Evolutionary conservation across 805 yeast species (phyloP), one percentile per base, ranked within the genome.

Genomic region (Barnettozyma botsteinii): DNA sequence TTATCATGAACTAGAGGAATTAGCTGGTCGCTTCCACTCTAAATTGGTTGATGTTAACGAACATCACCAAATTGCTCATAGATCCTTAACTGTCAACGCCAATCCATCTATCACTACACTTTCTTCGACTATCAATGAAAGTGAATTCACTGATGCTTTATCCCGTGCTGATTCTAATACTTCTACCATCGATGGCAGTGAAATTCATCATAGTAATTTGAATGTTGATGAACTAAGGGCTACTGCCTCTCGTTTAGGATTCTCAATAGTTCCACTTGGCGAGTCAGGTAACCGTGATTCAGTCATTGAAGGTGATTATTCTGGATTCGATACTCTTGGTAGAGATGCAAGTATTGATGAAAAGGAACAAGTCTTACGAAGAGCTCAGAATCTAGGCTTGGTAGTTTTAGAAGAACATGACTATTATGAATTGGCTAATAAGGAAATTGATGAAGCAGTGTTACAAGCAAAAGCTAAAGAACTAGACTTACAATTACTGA

Each of bases 21-120:
- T 55, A 33, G 73, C 73, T 3, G 50, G 52, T 14, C 55, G 52
- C 10, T 51, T 64, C 22, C 66, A 68, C 10, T 54, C 60, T 50
- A 55, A 50, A 18, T 42, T 72, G 28, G 59, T 66, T 13, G 60
- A 70, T 17, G 12, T 56, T 25, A 20, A 37, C n/a, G 25, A 37
- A 11, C 11, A 20, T n/a, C 14, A 14, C 4, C 9, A 9, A 14
- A 11, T 18, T 24, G 12, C 37, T 32, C 26, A 28, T 11, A 27
- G 18, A 19, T 19, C 38, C 45, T 26, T 61, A 29, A 35, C 42
- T 2, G 9, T 43, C 30, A 29, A 35, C 14, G 25, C 38, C 9
- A 53, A 51, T 29, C 43, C 36, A 6, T 59, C 63, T 4, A 35
- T 46, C 3, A 32, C 52, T 11, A 59, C 61, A 2, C 35, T 52